Evolutionary conservation across 208 protist genomes (phyloP).

Genomic region (Wallacemonas rigidus): DNA sequence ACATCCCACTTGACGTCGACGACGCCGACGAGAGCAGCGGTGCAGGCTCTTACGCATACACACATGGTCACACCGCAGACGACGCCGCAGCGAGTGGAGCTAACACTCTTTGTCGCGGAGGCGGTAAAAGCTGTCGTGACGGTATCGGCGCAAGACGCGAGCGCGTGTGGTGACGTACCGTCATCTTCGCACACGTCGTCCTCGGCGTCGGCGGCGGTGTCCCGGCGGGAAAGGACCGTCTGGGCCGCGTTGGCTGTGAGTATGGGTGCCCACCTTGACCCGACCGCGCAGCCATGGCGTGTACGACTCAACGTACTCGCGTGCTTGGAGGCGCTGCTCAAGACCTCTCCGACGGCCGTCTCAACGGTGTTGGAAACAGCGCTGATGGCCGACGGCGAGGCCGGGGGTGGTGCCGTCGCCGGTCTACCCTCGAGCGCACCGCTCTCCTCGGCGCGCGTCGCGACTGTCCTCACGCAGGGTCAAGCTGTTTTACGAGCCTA

Average conservation of each 20-base stretch:
- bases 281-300: conserved; percentile 44
- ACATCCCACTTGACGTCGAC: not conserved
- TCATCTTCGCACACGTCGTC: not conserved
- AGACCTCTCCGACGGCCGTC: not conserved
- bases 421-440: not conserved
- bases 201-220: not conserved
- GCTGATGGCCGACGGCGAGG: not conserved
- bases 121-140: not conserved
- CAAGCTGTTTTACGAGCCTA: conserved; percentile 21
- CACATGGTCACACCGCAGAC: not conserved
- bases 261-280: conserved; percentile 28
- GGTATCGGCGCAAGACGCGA: too few relatives aligned
- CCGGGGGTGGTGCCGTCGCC: too few relatives aligned
- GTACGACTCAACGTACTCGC: conserved; percentile 51
- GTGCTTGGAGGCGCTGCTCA: conserved; percentile 48
- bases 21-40: conserved; percentile 20
- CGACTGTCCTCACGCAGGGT: conserved; percentile 9
- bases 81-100: conserved; percentile 41
- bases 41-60: conserved; percentile 14
- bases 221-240: not conserved
- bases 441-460: conserved; percentile 12
- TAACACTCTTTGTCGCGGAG: conserved; percentile 25
- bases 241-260: conserved; percentile 31
- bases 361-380: not conserved
- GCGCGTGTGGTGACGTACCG: too few relatives aligned